A percentile compares a stretch with the other conserved stretches of the same genome.
These are phyloP conservation scores for Fusarium sororula DNA, from an alignment of 2,329 filamentous ascomycete genomes.

Conservation along the genomic window DNA sequence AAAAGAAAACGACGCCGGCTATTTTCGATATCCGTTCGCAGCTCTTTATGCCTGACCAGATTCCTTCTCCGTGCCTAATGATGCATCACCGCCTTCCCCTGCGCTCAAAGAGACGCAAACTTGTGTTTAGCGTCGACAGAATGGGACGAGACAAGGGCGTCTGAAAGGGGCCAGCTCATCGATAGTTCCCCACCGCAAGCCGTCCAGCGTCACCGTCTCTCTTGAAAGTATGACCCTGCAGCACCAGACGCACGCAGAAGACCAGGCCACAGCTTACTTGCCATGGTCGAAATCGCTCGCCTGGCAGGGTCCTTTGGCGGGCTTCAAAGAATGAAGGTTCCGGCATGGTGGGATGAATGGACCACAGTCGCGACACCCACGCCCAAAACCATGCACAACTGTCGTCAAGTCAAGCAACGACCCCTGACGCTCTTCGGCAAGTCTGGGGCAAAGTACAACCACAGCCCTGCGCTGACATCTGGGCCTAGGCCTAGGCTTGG, in stretches of 20 bases:
- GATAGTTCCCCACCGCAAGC: conserved; percentile 42
- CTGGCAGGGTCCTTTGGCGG: conserved; percentile 31
- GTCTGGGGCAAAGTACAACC: conserved; percentile 37
- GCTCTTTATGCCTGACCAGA: conserved; percentile 39
- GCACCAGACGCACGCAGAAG: conserved; percentile 28
- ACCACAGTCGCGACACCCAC: conserved; percentile 19
- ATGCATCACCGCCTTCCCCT: conserved; percentile 43
- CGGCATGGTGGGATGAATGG: conserved; percentile 32
- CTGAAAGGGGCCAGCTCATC: conserved; percentile 44
- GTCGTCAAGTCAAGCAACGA: conserved; percentile 35
- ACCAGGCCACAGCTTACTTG: conserved; percentile 12
- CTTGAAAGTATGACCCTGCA: conserved; percentile 38
- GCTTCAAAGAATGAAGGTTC: conserved; percentile 17
- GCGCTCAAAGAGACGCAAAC: conserved; percentile 36
- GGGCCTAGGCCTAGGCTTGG: conserved; percentile 22
- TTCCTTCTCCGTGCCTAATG: conserved; percentile 39
- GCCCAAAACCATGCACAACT: conserved; percentile 25
- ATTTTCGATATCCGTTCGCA: conserved; percentile 8
- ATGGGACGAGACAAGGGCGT: conserved; percentile 44
- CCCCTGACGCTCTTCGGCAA: conserved; percentile 35
- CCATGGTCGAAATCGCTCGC: conserved; percentile 12
- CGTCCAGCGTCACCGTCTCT: conserved; percentile 43
- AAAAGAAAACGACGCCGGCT: conserved; percentile 1
- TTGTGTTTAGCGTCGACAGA: conserved; percentile 38
- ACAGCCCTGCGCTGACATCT: conserved; percentile 40